Evolutionary conservation across 2,329 filamentous ascomycete species (phyloP), one percentile per base, ranked within the genome.

Genomic region (Alternaria viburni): DNA sequence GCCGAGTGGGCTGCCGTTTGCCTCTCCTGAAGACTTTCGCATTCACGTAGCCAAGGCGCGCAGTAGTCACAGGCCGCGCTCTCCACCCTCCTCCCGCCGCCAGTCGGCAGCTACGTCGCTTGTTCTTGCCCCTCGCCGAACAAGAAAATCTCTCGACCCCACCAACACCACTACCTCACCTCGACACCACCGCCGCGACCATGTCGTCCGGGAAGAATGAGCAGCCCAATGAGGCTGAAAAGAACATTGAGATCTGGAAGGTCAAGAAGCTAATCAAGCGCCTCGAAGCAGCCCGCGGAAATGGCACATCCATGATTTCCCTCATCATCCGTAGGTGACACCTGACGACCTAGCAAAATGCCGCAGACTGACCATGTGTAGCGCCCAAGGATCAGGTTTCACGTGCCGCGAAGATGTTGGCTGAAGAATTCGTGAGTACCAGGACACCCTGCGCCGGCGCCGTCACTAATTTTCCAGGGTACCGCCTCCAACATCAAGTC

Each of bases 261-360:
- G 94, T 99, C 80, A 99, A 99, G 89, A 99, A 99, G 87, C 87
- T 99, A 80, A 97, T 99, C 85, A 99, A 98, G 86, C 92, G 96
- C 77, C 93, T 99, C 76, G 96, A 98, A 84, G 92, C 93, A 68
- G 96, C 96, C 74, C 89, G 96, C 81, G 96, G 96, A 81, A 99
- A 99, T 89, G 96, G 96, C 85, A 99, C 96, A 69, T 95, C 91
- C 86, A 99, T 99, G 96, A 99, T 99, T 83, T 98, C 95, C 69
- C 89, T 99, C 83, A 97, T 99, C 77, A 98, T 99, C 79, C 96
- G 93, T 96, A 86, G 78, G 92, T 85, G 46, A 60, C 47, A 47
- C 60, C 55, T 57, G 61, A 46, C 44, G 23, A 36, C 15, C 11
- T 17, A 12, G 10, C 23, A n/a, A 49, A 32, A 32, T 43, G 36